phyloP scores from a whole-genome alignment of 768 basidiomycete species.

The Strobilomyces echinocephalus region DNA sequence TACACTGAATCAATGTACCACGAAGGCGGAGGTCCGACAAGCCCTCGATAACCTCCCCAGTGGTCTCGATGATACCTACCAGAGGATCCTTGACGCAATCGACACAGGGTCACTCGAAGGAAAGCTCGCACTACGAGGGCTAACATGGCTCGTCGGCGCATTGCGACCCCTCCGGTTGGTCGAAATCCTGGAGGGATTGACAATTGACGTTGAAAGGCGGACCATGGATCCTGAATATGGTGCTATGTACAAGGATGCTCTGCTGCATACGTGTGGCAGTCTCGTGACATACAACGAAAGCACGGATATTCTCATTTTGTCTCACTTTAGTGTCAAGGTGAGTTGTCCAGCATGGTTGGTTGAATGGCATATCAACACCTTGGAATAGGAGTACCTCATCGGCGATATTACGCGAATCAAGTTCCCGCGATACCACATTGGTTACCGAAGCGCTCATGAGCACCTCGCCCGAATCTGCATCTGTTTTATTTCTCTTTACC shows the following conservation, averaged over 20 bases:
- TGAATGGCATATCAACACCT: background rate
- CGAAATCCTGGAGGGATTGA: conserved; percentile 2
- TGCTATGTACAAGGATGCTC: background rate
- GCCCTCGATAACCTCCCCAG: background rate
- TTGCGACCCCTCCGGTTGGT: background rate
- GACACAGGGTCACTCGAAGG: background rate
- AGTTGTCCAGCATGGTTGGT: background rate
- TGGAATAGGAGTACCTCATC: conserved; percentile 13
- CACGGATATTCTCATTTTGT: background rate
- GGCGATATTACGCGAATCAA: background rate
- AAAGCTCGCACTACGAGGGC: background rate
- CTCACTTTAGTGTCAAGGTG: conserved; percentile 1
- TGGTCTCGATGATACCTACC: conserved; percentile 1
- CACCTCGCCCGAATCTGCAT: conserved; percentile 5
- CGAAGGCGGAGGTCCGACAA: background rate
- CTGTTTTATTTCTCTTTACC: background rate
- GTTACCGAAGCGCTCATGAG: background rate
- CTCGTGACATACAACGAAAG: background rate
- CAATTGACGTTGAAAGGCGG: background rate
- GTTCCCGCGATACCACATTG: conserved; percentile 6
- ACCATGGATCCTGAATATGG: background rate
- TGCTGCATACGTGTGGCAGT: background rate
- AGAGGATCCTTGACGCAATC: background rate
- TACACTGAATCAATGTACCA: background rate
- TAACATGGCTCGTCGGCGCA: background rate